These are phyloP conservation scores for Metschnikowia baotianmanensis DNA, from an alignment of 805 yeast genomes.

Conservation along the genomic window DNA sequence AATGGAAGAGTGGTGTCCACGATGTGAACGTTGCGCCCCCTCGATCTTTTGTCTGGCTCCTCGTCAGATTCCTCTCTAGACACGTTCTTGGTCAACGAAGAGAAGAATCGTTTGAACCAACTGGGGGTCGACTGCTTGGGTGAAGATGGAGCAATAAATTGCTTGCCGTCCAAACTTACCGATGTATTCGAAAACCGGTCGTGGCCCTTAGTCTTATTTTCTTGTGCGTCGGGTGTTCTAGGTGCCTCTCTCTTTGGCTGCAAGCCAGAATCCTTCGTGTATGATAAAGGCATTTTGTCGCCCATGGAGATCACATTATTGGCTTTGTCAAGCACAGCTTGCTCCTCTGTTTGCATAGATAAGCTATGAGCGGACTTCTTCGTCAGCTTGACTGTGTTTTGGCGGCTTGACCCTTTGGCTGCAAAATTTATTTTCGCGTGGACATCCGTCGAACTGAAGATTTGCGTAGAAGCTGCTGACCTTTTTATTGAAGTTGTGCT, in stretches of 20 bases:
- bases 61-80: slow-evolving; percentile 9
- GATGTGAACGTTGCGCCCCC: slow-evolving; percentile 24
- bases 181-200: slow-evolving; percentile 40
- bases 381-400: slow-evolving; percentile 3
- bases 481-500: slow-evolving; percentile 16
- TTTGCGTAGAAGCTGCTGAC: slow-evolving; percentile 29
- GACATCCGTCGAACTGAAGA: slow-evolving; percentile 29
- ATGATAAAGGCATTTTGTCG: neutral
- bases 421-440: slow-evolving; percentile 7
- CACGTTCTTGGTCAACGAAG: slow-evolving; percentile 20
- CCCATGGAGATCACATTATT: neutral
- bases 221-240: slow-evolving; percentile 26
- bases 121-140: slow-evolving; percentile 17
- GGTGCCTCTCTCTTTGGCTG: slow-evolving; percentile 42
- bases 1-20: slow-evolving; percentile 35
- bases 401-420: slow-evolving; percentile 7
- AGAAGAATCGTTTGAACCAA: slow-evolving; percentile 42
- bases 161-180: slow-evolving; percentile 13
- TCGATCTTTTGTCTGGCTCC: slow-evolving; percentile 3
- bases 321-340: neutral
- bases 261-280: slow-evolving; percentile 29
- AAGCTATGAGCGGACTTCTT: neutral
- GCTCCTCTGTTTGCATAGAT: neutral
- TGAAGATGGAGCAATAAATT: slow-evolving; percentile 6
- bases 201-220: slow-evolving; percentile 15